Percentiles rank a stretch among this genome's conserved stretches.
Conservation (phyloP, 192 early-diverging fungal species). For the Glomus cerebriforme region DNA sequence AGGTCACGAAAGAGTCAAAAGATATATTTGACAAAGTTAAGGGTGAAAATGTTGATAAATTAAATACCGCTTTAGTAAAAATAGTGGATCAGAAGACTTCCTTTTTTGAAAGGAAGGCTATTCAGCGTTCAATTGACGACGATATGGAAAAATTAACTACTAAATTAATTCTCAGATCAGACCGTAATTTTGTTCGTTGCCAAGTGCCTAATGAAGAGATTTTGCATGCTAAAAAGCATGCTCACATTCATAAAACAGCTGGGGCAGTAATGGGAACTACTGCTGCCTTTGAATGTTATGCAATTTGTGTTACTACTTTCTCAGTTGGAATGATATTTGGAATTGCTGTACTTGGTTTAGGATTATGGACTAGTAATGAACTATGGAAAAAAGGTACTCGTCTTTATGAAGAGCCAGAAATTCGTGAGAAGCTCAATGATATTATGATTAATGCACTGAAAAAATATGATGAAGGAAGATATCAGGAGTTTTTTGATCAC, state of each 20-base stretch:
- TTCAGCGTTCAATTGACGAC: not conserved
- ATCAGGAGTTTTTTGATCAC: not conserved
- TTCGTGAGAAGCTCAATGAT: not conserved
- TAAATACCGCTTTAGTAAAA: not conserved
- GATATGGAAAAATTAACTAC: not conserved
- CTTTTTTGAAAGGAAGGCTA: not conserved
- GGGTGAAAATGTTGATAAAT: too few species aligned
- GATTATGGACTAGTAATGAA: not conserved
- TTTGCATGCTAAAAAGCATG: not conserved
- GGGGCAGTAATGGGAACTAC: not conserved
- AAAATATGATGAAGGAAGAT: not conserved
- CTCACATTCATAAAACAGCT: not conserved
- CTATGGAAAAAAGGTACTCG: not conserved
- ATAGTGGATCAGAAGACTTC: not conserved
- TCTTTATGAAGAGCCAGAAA: not conserved
- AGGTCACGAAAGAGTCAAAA: not conserved
- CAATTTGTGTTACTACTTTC: too few species aligned
- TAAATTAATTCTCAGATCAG: not conserved
- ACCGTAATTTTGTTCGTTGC: not conserved
- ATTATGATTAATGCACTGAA: not conserved
- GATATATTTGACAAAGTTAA: not conserved
- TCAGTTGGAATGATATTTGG: too few species aligned
- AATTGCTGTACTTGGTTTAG: not conserved
- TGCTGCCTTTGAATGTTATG: too few species aligned
- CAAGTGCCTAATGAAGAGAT: not conserved